Conservation (phyloP, 306 rosid species). For the Geum urbanum region DNA sequence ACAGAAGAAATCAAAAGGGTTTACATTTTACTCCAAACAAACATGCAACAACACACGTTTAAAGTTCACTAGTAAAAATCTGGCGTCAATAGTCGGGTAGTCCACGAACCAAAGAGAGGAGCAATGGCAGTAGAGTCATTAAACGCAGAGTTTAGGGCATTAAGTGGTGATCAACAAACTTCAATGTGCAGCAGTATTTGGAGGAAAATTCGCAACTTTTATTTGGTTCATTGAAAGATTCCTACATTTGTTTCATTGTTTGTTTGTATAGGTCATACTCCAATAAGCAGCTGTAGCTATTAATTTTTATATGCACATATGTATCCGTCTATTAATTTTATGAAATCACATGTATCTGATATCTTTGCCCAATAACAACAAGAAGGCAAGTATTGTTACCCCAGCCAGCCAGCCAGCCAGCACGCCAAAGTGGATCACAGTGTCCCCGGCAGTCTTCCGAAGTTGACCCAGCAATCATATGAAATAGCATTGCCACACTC, state of each 20-base stretch:
- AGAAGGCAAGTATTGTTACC: too few relatives aligned
- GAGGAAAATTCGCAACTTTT: background rate
- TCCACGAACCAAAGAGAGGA: background rate
- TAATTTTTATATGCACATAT: too few relatives aligned
- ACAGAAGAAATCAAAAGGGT: too few relatives aligned
- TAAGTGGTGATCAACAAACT: background rate
- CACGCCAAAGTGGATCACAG: too few relatives aligned
- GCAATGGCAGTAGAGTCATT: slow-evolving; percentile 4
- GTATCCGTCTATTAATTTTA: too few relatives aligned
- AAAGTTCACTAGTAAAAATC: background rate
- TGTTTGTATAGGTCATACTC: background rate
- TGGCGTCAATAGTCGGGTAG: too few relatives aligned
- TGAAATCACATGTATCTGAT: too few relatives aligned
- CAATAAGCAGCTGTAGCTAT: too few relatives aligned
- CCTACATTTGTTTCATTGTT: background rate
- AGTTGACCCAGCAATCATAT: background rate
- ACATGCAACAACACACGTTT: too few relatives aligned
- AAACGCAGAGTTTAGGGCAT: background rate
- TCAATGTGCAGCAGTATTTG: background rate
- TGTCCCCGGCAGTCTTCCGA: background rate
- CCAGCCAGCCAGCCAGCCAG: too few relatives aligned
- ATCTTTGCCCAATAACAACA: too few relatives aligned
- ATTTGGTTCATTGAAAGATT: background rate
- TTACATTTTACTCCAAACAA: too few relatives aligned
- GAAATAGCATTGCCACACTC: background rate